Evolutionary conservation across 1,284 basidiomycete genomes (phyloP).

Genomic region (Puccinia polysora): DNA sequence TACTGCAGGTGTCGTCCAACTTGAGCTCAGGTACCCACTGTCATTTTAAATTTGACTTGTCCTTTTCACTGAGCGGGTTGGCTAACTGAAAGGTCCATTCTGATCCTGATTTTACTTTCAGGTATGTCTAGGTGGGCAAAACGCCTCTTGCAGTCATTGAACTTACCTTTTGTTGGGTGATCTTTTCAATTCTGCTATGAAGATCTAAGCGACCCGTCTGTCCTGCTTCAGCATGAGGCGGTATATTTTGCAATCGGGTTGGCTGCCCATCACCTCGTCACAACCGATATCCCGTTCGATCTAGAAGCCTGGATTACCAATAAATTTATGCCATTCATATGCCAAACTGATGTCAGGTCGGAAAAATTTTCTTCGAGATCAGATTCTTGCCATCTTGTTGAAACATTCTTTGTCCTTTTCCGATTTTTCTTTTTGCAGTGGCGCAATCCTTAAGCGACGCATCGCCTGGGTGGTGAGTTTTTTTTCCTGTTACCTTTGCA

Average conservation of each 20-base stretch:
- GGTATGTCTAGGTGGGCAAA: neutral
- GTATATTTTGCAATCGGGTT: constrained; percentile 30
- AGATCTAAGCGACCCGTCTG: constrained; percentile 24
- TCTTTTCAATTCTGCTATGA: neutral
- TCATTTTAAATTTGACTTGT: neutral
- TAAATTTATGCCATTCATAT: constrained; percentile 34
- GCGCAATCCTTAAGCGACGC: constrained; percentile 21
- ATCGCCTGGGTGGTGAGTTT: constrained; percentile 36
- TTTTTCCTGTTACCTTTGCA: neutral
- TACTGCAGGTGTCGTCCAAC: constrained; percentile 21
- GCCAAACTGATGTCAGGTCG: constrained; percentile 22
- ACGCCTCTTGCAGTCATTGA: too few species aligned
- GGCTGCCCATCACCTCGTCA: constrained; percentile 18
- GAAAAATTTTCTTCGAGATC: neutral
- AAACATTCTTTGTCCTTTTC: neutral
- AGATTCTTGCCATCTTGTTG: neutral
- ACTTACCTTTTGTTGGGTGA: neutral
- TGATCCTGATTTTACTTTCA: neutral
- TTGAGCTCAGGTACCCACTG: constrained; percentile 17
- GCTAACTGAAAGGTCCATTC: neutral
- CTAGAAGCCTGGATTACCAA: constrained; percentile 30
- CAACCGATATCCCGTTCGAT: neutral
- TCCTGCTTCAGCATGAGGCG: constrained; percentile 26
- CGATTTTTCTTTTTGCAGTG: constrained; percentile 17
- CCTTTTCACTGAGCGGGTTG: neutral